A percentile compares a stretch with the other conserved stretches of the same genome.
phyloP scores from a whole-genome alignment of 495 filamentous ascomycete genomes.

The Penicillium mononematosum region DNA sequence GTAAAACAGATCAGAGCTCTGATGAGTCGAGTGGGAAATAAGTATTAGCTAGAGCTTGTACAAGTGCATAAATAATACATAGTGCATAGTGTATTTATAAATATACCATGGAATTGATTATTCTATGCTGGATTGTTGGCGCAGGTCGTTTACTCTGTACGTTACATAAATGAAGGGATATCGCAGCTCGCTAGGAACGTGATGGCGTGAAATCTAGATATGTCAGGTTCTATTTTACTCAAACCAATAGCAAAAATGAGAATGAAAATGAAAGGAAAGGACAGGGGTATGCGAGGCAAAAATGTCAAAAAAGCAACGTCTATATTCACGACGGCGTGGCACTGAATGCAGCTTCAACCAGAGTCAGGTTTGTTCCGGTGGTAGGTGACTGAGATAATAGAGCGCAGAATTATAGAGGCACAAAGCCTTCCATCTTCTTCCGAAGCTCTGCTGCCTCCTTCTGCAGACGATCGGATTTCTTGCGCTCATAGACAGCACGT shows the following conservation, averaged over 20 bases:
- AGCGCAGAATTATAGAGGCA: conserved; percentile 28
- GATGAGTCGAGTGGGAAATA: neutral
- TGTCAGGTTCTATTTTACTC: neutral
- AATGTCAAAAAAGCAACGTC: neutral
- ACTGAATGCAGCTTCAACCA: neutral
- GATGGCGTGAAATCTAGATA: neutral
- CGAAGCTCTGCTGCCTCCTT: conserved; percentile 50
- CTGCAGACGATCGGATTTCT: conserved; percentile 66
- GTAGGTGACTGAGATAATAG: neutral
- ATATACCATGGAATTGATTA: neutral
- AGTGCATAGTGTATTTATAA: neutral
- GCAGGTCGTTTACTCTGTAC: neutral
- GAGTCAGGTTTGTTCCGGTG: neutral
- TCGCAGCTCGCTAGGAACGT: neutral
- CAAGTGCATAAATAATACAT: neutral
- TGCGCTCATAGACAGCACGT: conserved; percentile 90
- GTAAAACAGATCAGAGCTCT: neutral
- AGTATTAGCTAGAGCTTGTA: neutral
- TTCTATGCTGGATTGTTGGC: neutral
- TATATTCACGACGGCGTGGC: neutral
- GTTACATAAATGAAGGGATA: conserved; percentile 2
- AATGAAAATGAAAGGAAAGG: neutral
- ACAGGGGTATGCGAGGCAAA: neutral
- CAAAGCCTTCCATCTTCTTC: conserved; percentile 43
- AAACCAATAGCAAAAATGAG: neutral